A percentile compares a stretch with the other conserved stretches of the same genome.
Conservation (phyloP, 345 rosid species). For the Raphanus sativus region DNA sequence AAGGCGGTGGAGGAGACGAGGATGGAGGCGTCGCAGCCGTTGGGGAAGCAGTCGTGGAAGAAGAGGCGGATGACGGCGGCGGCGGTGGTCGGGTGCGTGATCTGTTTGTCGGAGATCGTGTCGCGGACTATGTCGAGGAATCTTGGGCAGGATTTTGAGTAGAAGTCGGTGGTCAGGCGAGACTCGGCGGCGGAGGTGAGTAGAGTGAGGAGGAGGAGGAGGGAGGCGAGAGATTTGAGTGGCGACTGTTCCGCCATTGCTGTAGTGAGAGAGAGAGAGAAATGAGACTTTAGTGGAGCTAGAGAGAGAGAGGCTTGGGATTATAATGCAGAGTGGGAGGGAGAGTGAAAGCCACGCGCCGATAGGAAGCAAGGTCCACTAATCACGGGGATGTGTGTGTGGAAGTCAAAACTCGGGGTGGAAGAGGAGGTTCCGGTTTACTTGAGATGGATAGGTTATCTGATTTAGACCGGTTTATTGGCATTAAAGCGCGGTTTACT, state of each 20-base stretch:
- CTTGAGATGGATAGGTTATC: not conserved
- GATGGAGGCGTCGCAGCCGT: slow-evolving; percentile 79
- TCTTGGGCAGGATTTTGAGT: slow-evolving; percentile 67
- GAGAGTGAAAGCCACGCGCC: slow-evolving; percentile 30
- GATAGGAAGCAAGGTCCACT: slow-evolving; percentile 16
- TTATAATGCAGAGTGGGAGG: slow-evolving; percentile 23
- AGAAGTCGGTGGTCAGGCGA: slow-evolving; percentile 52
- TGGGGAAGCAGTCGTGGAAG: slow-evolving; percentile 83
- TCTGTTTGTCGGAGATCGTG: slow-evolving; percentile 70
- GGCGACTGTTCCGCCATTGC: slow-evolving; percentile 37
- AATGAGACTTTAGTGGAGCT: not conserved
- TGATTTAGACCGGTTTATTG: not conserved
- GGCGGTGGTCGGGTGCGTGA: slow-evolving; percentile 80
- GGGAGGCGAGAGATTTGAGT: slow-evolving; percentile 20
- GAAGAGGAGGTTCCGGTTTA: slow-evolving; percentile 4
- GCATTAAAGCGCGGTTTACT: not conserved
- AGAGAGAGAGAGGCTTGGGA: not conserved
- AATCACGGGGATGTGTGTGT: slow-evolving; percentile 33
- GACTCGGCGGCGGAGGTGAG: slow-evolving; percentile 36
- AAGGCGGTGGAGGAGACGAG: slow-evolving; percentile 60
- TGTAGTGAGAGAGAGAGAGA: not conserved
- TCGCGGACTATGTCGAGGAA: slow-evolving; percentile 65
- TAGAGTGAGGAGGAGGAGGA: slow-evolving; percentile 23
- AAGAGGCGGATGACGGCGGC: slow-evolving; percentile 73
- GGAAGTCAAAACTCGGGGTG: slow-evolving; percentile 20